Conservation (phyloP, 2,329 filamentous ascomycete species). For the Endothia cerciana region DNA sequence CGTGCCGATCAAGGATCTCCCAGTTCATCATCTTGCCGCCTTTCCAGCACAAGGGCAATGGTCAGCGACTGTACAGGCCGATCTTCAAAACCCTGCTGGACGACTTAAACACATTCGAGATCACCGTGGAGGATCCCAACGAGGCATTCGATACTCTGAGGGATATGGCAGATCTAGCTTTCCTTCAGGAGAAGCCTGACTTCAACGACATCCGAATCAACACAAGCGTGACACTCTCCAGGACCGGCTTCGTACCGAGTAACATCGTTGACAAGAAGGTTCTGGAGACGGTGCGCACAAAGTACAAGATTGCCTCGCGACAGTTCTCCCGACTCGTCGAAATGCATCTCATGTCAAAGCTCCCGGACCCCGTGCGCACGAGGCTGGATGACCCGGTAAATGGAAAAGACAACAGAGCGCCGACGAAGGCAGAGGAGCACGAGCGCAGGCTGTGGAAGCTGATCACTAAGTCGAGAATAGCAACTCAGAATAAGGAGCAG, state of each 20-base stretch:
- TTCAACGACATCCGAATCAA: slow-evolving; percentile 59
- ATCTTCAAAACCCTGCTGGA: slow-evolving; percentile 74
- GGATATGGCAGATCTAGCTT: slow-evolving; percentile 72
- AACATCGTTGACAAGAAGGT: slow-evolving; percentile 62
- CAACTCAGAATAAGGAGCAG: slow-evolving; percentile 72
- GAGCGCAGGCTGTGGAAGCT: slow-evolving; percentile 73
- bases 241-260: slow-evolving; percentile 49
- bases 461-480: slow-evolving; percentile 76
- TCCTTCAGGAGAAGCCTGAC: slow-evolving; percentile 61
- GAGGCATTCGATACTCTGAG: slow-evolving; percentile 81
- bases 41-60: slow-evolving; percentile 81
- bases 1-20: slow-evolving; percentile 82
- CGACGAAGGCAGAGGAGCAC: slow-evolving; percentile 61
- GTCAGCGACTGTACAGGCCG: slow-evolving; percentile 76
- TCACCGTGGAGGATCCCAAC: slow-evolving; percentile 94
- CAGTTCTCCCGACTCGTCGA: slow-evolving; percentile 77
- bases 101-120: slow-evolving; percentile 72
- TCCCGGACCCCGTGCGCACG: slow-evolving; percentile 58
- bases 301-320: slow-evolving; percentile 73
- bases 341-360: slow-evolving; percentile 70
- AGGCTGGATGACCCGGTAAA: slow-evolving; percentile 44
- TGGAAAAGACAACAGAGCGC: slow-evolving; percentile 37
- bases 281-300: slow-evolving; percentile 60
- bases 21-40: slow-evolving; percentile 92
- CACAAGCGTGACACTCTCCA: slow-evolving; percentile 52